phyloP scores from a whole-genome alignment of 2,329 filamentous ascomycete species.

The Beauveria scarabaeidicola region DNA sequence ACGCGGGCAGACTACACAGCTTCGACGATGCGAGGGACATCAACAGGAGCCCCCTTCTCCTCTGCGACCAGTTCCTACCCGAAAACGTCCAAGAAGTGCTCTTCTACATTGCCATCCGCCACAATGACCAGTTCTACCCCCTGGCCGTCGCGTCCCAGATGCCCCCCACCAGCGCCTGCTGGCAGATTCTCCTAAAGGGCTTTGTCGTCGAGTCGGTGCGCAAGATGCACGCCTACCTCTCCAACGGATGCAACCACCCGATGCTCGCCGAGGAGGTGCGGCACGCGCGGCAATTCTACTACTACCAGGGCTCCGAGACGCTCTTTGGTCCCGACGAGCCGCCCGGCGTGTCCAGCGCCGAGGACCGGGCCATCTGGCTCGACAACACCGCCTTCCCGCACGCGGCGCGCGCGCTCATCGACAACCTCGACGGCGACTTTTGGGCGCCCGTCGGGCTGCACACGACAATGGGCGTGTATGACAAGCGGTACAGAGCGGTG shows the following conservation, averaged over 20 bases:
- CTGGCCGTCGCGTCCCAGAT: background rate
- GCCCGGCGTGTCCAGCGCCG: background rate
- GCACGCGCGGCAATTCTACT: background rate
- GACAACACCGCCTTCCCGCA: background rate
- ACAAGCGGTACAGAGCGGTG: background rate
- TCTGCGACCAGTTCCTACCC: background rate
- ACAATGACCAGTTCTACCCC: background rate
- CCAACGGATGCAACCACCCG: background rate
- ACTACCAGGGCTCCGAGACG: background rate
- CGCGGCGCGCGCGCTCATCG: background rate
- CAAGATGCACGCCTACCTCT: background rate
- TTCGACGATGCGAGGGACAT: background rate
- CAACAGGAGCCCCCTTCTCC: no score
- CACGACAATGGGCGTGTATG: background rate
- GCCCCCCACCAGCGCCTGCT: background rate
- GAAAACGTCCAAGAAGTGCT: background rate
- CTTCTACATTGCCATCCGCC: background rate
- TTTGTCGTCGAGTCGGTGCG: background rate
- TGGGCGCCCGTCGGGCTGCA: background rate
- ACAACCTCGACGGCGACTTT: background rate
- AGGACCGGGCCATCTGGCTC: conserved; percentile 1
- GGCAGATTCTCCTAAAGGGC: background rate
- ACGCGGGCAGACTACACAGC: no score
- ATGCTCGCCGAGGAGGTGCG: background rate
- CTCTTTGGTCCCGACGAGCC: background rate